phyloP scores from a whole-genome alignment of 352 stramenopile genomes.

The Globisporangium barbulae region DNA sequence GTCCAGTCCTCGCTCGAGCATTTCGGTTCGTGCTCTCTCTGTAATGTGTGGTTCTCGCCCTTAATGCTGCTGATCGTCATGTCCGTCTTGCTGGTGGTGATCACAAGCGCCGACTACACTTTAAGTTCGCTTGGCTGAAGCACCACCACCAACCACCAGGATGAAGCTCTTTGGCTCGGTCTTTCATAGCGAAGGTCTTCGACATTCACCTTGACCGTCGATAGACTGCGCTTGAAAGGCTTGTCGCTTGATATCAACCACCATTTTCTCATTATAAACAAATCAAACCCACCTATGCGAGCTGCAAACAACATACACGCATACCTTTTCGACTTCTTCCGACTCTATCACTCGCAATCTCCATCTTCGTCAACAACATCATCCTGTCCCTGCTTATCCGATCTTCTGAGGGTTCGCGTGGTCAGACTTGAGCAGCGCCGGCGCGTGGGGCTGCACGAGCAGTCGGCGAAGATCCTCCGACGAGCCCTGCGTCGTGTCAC shows the following conservation, averaged over 20 bases:
- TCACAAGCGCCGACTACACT: slow-evolving; percentile 2
- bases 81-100: not conserved
- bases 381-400: slow-evolving; percentile 27
- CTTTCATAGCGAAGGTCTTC: not conserved
- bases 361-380: not conserved
- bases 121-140: slow-evolving; percentile 6
- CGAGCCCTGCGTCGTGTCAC: slow-evolving; percentile 74
- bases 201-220: not conserved
- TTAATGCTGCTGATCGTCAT: not conserved
- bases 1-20: slow-evolving; percentile 12
- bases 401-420: slow-evolving; percentile 87
- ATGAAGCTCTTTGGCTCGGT: not conserved
- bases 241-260: not conserved
- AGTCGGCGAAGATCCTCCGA: slow-evolving; percentile 77
- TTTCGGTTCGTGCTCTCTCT: slow-evolving; percentile 5
- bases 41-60: too few relatives aligned
- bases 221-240: not conserved
- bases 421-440: slow-evolving; percentile 71
- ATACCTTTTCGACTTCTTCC: slow-evolving; percentile 6
- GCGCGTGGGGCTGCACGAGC: slow-evolving; percentile 67
- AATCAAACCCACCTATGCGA: not conserved
- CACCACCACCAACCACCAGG: not conserved
- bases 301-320: not conserved
- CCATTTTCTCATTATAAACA: not conserved
- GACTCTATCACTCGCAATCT: not conserved